Evolutionary conservation across 352 stramenopile genomes (phyloP), one percentile per base, ranked within the genome.

Genomic region (Phytophthora europaea): DNA sequence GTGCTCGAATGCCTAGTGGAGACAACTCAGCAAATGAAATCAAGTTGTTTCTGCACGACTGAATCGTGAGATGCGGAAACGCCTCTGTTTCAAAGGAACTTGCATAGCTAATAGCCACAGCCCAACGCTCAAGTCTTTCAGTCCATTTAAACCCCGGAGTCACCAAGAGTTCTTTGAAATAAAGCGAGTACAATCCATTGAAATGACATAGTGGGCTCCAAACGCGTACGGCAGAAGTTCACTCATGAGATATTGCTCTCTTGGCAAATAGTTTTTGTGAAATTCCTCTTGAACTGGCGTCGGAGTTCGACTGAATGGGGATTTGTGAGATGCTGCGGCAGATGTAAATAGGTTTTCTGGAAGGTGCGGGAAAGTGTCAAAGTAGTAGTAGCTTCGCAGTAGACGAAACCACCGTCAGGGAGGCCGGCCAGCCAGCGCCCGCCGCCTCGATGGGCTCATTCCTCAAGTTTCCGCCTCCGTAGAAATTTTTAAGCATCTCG

Each of bases 51-150:
- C n/a, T 59, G 65, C 83, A 92, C 12, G 65, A n/a, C 1, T 51
- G 26, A 13, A 75, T 63, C 6, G 69, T 74, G 6, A 85, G 33
- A 38, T 83, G 79, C 4, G 48, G 16, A 20, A 92, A 83, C 18
- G 60, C 23, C 16, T 63, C 50, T 88, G 71, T 12, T 70, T 36
- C 0, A 81, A 67, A 18, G 76, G 73, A 4, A 93, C 84, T 57
- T 91, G 79, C 22, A 91, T 73, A 2, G 61, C 68, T 12, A 87
- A 57, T 43, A 91, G 45, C 86, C 86, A 94, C 18, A 90, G 55
- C 18, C 75, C 78, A 34, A 94, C 69, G 4, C 83, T 89, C 38
- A 91, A 79, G 61, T 94, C 86, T 48, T 94, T 85, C 13, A 93
- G 57, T 8, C 62, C 72, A 3, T 73, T 79, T 6, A 90, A 55